A percentile compares a stretch with the other conserved stretches of the same genome.
phyloP scores from a whole-genome alignment of 139 green algal species.

The Tetraselmis striata region DNA sequence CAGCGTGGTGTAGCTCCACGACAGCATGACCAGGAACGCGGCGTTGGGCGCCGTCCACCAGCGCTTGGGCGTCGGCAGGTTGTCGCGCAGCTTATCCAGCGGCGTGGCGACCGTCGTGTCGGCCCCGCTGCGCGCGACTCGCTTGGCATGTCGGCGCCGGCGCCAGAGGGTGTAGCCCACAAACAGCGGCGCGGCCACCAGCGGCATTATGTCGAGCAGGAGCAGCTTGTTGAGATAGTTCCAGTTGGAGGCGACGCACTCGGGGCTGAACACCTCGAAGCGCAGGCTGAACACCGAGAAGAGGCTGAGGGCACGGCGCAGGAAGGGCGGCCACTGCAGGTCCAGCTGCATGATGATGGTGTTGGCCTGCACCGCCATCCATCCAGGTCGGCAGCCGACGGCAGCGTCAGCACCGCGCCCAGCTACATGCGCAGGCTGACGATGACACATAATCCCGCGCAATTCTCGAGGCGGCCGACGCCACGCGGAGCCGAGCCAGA shows the following conservation, averaged over 20 bases:
- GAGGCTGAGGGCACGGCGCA: neutral
- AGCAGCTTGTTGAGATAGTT: neutral
- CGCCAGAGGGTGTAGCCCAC: neutral
- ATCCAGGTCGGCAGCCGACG: too few relatives aligned
- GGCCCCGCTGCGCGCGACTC: neutral
- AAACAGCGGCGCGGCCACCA: neutral
- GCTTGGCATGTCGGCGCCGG: neutral
- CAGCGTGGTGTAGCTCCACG: neutral
- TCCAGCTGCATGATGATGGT: slow-evolving; percentile 1
- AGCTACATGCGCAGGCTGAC: too few relatives aligned
- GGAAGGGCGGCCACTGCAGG: neutral
- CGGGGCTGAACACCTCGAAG: neutral
- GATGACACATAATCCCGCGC: too few relatives aligned
- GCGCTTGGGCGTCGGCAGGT: neutral
- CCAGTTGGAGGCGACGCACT: neutral
- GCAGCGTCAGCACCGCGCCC: too few relatives aligned
- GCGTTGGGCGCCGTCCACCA: neutral
- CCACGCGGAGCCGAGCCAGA: too few relatives aligned
- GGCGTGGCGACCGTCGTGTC: neutral
- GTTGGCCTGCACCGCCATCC: neutral
- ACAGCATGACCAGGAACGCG: neutral
- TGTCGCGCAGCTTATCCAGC: neutral
- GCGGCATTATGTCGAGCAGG: neutral
- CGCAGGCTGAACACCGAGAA: neutral
- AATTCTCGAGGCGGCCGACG: too few relatives aligned